Evolutionary conservation across 2,329 filamentous ascomycete species (phyloP).

Genomic region (Penicillium crustosum): DNA sequence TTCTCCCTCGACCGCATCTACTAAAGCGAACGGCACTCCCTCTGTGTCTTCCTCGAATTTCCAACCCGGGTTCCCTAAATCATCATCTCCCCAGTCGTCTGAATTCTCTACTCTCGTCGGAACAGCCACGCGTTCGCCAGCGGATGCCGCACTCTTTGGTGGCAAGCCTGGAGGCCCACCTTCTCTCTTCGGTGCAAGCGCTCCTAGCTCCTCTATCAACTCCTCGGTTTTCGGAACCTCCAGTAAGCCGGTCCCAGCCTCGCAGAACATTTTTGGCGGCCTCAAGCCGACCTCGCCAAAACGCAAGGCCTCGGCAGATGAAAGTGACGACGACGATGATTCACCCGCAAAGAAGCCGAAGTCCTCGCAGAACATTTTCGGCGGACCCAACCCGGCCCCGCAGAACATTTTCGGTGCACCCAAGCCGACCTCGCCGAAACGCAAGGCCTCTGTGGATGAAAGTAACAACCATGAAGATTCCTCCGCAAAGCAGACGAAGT

Average conservation of each 20-base stretch:
- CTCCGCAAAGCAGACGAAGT: conserved; percentile 17
- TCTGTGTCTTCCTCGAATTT: neutral
- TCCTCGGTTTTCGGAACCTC: conserved; percentile 33
- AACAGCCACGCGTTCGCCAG: neutral
- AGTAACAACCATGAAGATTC: conserved; percentile 28
- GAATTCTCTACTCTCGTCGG: neutral
- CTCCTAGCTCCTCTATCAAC: conserved; percentile 12
- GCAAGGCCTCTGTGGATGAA: conserved; percentile 16
- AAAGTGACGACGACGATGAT: conserved; percentile 29
- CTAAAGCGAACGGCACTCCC: neutral
- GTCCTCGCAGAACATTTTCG: neutral
- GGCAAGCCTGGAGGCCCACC: neutral
- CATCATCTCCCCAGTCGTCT: neutral
- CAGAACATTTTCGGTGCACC: conserved; percentile 41
- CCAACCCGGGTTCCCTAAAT: neutral
- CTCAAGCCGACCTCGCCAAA: conserved; percentile 27
- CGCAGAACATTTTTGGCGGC: conserved; percentile 41
- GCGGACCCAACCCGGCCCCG: conserved; percentile 9
- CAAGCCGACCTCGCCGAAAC: conserved; percentile 23
- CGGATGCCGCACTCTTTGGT: neutral
- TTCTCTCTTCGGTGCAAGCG: conserved; percentile 3
- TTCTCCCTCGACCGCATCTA: neutral
- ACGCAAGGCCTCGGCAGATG: conserved; percentile 16
- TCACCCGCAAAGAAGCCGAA: conserved; percentile 25
- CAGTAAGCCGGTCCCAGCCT: conserved; percentile 27